Conservation (phyloP, 805 yeast genomes). For the Metschnikowia orientalis region DNA sequence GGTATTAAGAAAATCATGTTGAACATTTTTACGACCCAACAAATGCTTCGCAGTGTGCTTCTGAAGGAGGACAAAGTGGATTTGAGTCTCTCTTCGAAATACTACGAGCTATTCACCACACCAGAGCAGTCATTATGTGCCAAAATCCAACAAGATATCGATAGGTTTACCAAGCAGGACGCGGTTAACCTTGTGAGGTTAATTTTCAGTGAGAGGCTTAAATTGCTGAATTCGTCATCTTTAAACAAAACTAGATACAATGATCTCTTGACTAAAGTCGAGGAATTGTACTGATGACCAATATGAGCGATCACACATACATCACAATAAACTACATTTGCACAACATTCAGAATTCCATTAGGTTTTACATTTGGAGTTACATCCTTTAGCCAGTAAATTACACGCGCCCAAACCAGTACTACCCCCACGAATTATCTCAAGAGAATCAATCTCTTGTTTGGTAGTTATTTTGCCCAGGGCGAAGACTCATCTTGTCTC, state of each 20-base stretch:
- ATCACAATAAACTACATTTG: too few species aligned
- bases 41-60: constrained; percentile 58
- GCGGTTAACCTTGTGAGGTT: constrained; percentile 49
- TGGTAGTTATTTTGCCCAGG: constrained; percentile 21
- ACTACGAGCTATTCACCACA: constrained; percentile 52
- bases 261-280: constrained; percentile 30
- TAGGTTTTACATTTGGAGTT: too few species aligned
- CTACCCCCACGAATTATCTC: too few species aligned
- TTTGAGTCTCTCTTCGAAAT: constrained; percentile 48
- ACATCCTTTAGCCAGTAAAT: too few species aligned
- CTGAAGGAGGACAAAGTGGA: constrained; percentile 49
- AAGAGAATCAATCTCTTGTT: constrained; percentile 2
- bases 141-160: constrained; percentile 28
- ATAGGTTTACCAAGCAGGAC: constrained; percentile 41
- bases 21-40: constrained; percentile 64
- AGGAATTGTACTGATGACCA: constrained; percentile 11
- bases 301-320: too few species aligned
- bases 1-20: constrained; percentile 58
- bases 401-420: too few species aligned
- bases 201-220: constrained; percentile 44
- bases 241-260: constrained; percentile 37
- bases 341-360: too few species aligned
- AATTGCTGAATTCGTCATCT: constrained; percentile 33
- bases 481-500: constrained; percentile 36
- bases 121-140: constrained; percentile 47